These are phyloP conservation scores for Apiotrichum porosum DNA, from an alignment of 1,284 basidiomycete species.

Conservation along the genomic window DNA sequence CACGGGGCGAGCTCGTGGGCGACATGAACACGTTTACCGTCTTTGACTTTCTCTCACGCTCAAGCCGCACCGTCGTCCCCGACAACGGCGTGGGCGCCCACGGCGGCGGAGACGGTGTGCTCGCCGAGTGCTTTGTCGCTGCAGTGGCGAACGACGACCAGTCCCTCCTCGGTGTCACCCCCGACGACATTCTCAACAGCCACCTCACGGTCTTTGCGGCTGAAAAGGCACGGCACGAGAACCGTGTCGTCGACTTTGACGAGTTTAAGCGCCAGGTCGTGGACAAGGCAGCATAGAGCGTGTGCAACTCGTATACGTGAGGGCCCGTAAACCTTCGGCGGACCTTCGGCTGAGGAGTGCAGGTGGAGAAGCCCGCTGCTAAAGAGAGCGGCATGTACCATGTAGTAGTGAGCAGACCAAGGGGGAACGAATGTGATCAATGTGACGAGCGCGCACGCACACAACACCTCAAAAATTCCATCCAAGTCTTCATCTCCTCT, in stretches of 20 bases:
- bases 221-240: slow-evolving; percentile 65
- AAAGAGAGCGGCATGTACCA: no score
- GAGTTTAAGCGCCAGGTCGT: no score
- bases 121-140: slow-evolving; percentile 65
- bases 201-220: slow-evolving; percentile 81
- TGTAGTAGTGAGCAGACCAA: no score
- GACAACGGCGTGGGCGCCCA: slow-evolving; percentile 62
- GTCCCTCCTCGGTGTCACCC: slow-evolving; percentile 58
- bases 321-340: no score
- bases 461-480: no score
- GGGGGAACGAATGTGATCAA: no score
- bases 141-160: slow-evolving; percentile 61
- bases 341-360: no score
- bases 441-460: no score
- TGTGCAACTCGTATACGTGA: no score
- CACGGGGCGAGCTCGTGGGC: slow-evolving; percentile 74
- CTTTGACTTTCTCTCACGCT: slow-evolving; percentile 64
- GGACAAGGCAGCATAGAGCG: no score
- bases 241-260: slow-evolving; percentile 58
- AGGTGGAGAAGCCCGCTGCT: no score
- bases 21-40: slow-evolving; percentile 68
- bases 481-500: no score
- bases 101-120: slow-evolving; percentile 72
- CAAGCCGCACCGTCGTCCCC: slow-evolving; percentile 55
- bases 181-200: slow-evolving; percentile 65